Percentiles rank a stretch among this genome's conserved stretches.
phyloP scores from a whole-genome alignment of 345 rosid genomes.

The Streptanthus diversifolius region DNA sequence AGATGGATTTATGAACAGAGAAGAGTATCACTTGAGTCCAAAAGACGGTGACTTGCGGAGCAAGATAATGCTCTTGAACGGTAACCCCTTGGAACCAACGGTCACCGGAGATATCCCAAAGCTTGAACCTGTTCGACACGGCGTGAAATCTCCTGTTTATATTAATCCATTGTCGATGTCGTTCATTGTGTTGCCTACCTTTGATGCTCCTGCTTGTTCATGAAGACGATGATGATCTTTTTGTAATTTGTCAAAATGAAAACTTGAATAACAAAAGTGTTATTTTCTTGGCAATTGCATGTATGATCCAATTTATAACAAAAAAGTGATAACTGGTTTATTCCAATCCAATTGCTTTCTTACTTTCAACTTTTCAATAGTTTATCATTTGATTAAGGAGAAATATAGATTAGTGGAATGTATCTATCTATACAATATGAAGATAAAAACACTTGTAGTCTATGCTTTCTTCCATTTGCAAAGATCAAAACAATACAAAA shows the following conservation, averaged over 20 bases:
- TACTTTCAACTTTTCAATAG: background rate
- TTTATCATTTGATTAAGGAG: conserved; percentile 13
- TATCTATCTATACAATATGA: conserved; percentile 29
- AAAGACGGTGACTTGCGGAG: conserved; percentile 61
- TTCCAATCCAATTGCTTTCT: background rate
- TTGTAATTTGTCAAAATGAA: background rate
- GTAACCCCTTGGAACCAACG: conserved; percentile 55
- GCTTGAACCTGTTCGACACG: conserved; percentile 47
- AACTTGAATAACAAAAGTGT: background rate
- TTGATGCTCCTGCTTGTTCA: conserved; percentile 73
- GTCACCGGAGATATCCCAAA: conserved; percentile 52
- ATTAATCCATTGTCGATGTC: conserved; percentile 62
- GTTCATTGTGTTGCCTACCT: conserved; percentile 69
- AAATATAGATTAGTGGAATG: conserved; percentile 16
- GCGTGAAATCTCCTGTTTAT: conserved; percentile 47
- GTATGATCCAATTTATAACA: too few relatives aligned
- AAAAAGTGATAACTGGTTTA: background rate
- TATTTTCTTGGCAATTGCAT: conserved; percentile 1
- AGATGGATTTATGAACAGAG: conserved; percentile 46
- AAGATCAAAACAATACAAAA: conserved; percentile 24
- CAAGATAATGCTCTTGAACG: conserved; percentile 73
- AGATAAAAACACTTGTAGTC: conserved; percentile 6
- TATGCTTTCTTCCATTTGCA: conserved; percentile 24
- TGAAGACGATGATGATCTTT: background rate
- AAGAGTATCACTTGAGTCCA: conserved; percentile 88